Base-by-base conservation (phyloP, 2,329 filamentous ascomycete species). In the Alternaria brassicicola region DNA sequence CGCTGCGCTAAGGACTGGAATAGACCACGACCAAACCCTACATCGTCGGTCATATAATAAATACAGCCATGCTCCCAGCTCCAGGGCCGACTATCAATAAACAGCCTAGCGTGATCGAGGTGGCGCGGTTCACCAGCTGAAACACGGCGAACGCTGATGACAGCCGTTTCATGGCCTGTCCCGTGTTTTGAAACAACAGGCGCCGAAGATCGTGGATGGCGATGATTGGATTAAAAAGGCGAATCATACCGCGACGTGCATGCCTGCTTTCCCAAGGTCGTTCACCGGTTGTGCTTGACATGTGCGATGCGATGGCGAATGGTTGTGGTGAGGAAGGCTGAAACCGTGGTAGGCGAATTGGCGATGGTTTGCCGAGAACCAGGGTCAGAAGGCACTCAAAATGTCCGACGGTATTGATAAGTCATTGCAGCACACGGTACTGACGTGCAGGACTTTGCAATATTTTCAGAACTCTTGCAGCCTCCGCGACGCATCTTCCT, bases 111-210 rank as follows among this genome's bases (percentile, higher is more conserved):
- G 54, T 35, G 33, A 31, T 55, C 30, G 61, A 64, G 62, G 67
- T 52, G 63, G 52, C 48, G 59, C 60, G 65, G 56, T 70, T 70
- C 67, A 69, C 69, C 36, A 38, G 36, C 69, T 70, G 68, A 72
- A 72, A 66, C 69, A 42, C 41, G 35, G 31, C 33, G 43, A 49
- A 45, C 28, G 25, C 55, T 43, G 48, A 52, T 54, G 49, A 28
- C 58, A 48, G 52, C 56, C 46, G 55, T 63, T 64, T 63, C 47
- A 55, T 38, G 46, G 53, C 49, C 48, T 48, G 39, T 60, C 43
- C 43, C 43, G 63, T 64, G 69, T 70, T 69, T 70, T 66, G 65
- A 67, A 55, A 49, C 51, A 23, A 35, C 41, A 57, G 48, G 55
- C 59, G 47, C 43, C 54, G 19, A 58, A 51, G 56, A 57, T 59